Base-by-base conservation (phyloP, 2,329 filamentous ascomycete species). In the Aspergillus bombycis region DNA sequence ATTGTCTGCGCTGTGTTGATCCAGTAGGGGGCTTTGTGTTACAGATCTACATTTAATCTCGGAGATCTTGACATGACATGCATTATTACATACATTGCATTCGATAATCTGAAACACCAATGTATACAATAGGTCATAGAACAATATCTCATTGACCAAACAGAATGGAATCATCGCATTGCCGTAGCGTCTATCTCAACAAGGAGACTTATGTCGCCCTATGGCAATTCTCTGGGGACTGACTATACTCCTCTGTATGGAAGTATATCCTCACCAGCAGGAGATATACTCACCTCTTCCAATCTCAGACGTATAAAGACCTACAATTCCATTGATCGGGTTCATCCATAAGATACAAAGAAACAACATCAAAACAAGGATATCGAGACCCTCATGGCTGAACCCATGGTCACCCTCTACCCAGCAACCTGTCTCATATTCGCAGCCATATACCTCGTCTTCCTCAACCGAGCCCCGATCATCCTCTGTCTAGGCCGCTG, bases 361-460 rank as follows among this genome's bases (percentile, higher is more conserved):
- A 32, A 11, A 7, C 26, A 11, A 12, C 1, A 5, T 30, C 9
- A 16, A 16, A 36, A 56, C 30, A 70, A 62, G 14, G 61, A 72
- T 68, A 48, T 16, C 23, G 12, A 19, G 10, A 21, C 1, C 4
- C 11, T 26, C 12, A 61, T 70, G 69, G 26, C 71, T 67, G 45
- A 68, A 64, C 8, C 58, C 53, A 19, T 66, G 57, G 19, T 58
- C 56, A 48, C 60, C 57, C 23, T 61, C 59, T 61, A 65, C 60
- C 52, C 65, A 16, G 21, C 58, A 1, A 57, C 66, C 50, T 72
- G 70, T 54, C 56, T 72, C 14, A 4, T 70, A 10, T 43, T 72
- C 43, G 67, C 69, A 12, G 57, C 61, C 50, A 36, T 67, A 4
- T 64, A 71, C 21, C n/a, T 66, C 19, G 19, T 61, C 32, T 55